A percentile compares a stretch with the other conserved stretches of the same genome.
Evolutionary conservation across 2,329 filamentous ascomycete genomes (phyloP).

Genomic region (Corynespora cassiicola): DNA sequence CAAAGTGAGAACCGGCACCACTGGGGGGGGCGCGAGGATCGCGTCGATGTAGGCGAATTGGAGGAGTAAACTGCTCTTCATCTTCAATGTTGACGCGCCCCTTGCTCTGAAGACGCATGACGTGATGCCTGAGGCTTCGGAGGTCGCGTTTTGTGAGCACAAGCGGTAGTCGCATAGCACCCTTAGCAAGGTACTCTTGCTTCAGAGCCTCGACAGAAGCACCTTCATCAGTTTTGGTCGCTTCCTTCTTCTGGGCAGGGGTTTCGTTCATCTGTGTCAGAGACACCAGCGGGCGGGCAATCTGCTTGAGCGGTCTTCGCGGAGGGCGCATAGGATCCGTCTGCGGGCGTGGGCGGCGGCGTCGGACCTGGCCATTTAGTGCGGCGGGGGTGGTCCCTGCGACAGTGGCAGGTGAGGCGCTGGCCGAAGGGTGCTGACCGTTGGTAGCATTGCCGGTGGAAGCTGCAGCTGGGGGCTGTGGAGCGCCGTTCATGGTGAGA

Average conservation of each 20-base stretch:
- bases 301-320: slow-evolving; percentile 40
- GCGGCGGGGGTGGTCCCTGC: slow-evolving; percentile 36
- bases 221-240: slow-evolving; percentile 16
- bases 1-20: slow-evolving; percentile 40
- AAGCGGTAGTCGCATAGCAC: slow-evolving; percentile 60
- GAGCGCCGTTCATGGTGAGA: slow-evolving; percentile 23
- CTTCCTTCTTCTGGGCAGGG: slow-evolving; percentile 42
- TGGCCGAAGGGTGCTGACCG: slow-evolving; percentile 13
- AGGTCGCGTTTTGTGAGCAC: slow-evolving; percentile 83
- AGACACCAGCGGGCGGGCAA: slow-evolving; percentile 38
- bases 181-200: slow-evolving; percentile 31
- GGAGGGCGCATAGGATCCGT: slow-evolving; percentile 46
- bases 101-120: slow-evolving; percentile 77
- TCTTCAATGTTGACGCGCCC: slow-evolving; percentile 72
- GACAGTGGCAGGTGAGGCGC: slow-evolving; percentile 9
- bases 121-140: slow-evolving; percentile 81
- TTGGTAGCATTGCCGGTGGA: slow-evolving; percentile 12
- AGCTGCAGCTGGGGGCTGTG: slow-evolving; percentile 11
- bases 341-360: slow-evolving; percentile 40
- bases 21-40: slow-evolving; percentile 74
- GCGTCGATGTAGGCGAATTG: slow-evolving; percentile 86
- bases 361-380: slow-evolving; percentile 44
- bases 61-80: slow-evolving; percentile 82
- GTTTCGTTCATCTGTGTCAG: slow-evolving; percentile 42
- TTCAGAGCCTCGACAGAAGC: slow-evolving; percentile 28